phyloP scores from a whole-genome alignment of 176 grass and related monocot species.

The Panicum miliaceum region DNA sequence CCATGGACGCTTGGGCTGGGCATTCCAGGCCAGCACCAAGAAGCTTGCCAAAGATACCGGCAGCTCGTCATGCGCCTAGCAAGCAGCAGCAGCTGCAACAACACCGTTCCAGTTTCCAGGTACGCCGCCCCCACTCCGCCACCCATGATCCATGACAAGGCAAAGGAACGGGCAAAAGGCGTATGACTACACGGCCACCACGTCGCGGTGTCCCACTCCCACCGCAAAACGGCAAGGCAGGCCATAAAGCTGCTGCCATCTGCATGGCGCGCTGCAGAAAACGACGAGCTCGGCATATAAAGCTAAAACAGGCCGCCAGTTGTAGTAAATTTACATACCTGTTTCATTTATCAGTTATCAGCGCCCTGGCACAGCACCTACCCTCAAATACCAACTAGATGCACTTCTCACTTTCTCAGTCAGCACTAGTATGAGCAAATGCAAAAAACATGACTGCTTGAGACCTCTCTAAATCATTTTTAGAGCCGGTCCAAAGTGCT shows the following conservation, averaged over 20 bases:
- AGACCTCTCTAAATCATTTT: neutral
- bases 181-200: neutral
- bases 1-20: constrained; percentile 36
- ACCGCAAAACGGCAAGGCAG: constrained; percentile 29
- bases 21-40: neutral
- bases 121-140: neutral
- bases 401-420: neutral
- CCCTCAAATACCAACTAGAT: neutral
- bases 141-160: constrained; percentile 14
- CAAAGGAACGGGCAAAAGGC: constrained; percentile 27
- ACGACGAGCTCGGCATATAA: constrained; percentile 26
- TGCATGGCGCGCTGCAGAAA: constrained; percentile 23
- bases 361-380: neutral
- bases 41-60: neutral
- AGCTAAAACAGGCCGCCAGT: neutral
- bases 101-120: constrained; percentile 1
- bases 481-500: neutral
- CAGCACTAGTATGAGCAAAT: neutral
- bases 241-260: constrained; percentile 35
- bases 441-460: neutral
- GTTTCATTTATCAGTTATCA: neutral
- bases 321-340: neutral
- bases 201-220: constrained; percentile 18
- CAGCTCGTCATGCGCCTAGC: neutral
- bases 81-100: constrained; percentile 23